These are phyloP conservation scores for Pichia kudriavzevii DNA, from an alignment of 1,139 yeast genomes.

Conservation along the genomic window DNA sequence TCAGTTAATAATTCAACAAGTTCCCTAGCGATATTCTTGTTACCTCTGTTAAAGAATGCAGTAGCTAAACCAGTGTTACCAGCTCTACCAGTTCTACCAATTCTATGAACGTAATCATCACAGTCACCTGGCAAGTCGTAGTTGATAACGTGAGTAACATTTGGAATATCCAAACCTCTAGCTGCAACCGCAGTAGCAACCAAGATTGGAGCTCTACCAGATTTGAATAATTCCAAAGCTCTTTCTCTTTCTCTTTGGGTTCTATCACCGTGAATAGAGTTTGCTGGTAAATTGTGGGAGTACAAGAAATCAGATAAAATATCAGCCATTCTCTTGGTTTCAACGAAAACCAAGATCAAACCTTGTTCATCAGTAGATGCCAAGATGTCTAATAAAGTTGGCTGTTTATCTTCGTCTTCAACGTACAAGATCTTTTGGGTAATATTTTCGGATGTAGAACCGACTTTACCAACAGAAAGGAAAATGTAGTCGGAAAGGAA, in stretches of 20 bases:
- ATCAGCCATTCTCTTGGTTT: conserved; percentile 98
- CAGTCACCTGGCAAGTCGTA: conserved; percentile 94
- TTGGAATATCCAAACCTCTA: conserved; percentile 98
- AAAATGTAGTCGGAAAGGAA: conserved; percentile 92
- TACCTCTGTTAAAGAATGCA: conserved; percentile 95
- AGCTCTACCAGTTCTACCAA: conserved; percentile 99
- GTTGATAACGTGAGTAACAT: conserved; percentile 95
- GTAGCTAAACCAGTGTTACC: conserved; percentile 98
- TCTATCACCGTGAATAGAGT: conserved; percentile 98
- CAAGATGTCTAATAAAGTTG: conserved; percentile 82
- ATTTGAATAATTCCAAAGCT: conserved; percentile 83
- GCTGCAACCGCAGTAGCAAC: conserved; percentile 99
- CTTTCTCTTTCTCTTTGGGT: conserved; percentile 97
- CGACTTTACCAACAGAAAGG: conserved; percentile 96
- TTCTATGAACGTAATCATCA: conserved; percentile 98
- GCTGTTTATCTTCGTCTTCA: conserved; percentile 91
- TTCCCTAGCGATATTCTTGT: conserved; percentile 83
- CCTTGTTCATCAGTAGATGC: conserved; percentile 67
- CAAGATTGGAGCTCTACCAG: conserved; percentile 82
- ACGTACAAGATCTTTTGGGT: conserved; percentile 91
- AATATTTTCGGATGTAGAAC: conserved; percentile 95
- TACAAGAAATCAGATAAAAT: conserved; percentile 86
- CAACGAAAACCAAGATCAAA: conserved; percentile 89
- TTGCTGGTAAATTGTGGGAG: conserved; percentile 88
- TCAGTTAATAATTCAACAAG: conserved; percentile 80